Base-by-base conservation (phyloP, 1,284 basidiomycete genomes). In the Phylloporus sp. region DNA sequence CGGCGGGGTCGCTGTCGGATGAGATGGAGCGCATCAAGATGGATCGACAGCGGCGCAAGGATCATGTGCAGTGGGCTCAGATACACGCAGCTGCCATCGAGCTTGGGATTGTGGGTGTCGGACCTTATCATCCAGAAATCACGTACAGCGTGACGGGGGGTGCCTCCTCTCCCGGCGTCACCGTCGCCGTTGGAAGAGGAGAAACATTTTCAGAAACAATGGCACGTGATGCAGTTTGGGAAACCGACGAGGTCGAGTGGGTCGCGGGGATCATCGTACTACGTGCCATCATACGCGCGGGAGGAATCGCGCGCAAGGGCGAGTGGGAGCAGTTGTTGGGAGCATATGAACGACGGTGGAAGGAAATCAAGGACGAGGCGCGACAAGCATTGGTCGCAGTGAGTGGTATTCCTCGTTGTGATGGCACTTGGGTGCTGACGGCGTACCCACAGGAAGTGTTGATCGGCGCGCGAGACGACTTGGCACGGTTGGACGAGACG, bases 191-290 rank as follows among this genome's bases (percentile, higher is more conserved):
- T n/a, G 8, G 31, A 4, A 18, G 22, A 24, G n/a, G 15, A 39
- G 55, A 60, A 24, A 78, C 79, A 2, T 84, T 86, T 66, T 84
- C 83, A 0, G 83, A 86, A 69, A 81, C 83, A 79, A 79, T 85
- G 69, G 86, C 80, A 5, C 76, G 83, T 17, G 86, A 87, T 68
- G 81, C 83, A 6, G 84, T 87, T 20, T 87, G 85, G 85, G 86
- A 86, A 69, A 62, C 77, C 0, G 86, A 88, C 63, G 86, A 87
- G 68, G 86, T 86, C 49, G 86, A 87, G 68, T 87, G 86, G 86
- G 84, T 86, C 15, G 84, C 86, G 10, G 86, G 86, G 6, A 82
- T 85, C 46, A 83, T 81, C 65, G 79, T 87, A 24, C 69, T 87
- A 54, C 75, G 83, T 13, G 82, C 83, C 37, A 78, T 87, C 51